Conservation (phyloP, 345 rosid genomes). For the Pelargonium nanum region DNA sequence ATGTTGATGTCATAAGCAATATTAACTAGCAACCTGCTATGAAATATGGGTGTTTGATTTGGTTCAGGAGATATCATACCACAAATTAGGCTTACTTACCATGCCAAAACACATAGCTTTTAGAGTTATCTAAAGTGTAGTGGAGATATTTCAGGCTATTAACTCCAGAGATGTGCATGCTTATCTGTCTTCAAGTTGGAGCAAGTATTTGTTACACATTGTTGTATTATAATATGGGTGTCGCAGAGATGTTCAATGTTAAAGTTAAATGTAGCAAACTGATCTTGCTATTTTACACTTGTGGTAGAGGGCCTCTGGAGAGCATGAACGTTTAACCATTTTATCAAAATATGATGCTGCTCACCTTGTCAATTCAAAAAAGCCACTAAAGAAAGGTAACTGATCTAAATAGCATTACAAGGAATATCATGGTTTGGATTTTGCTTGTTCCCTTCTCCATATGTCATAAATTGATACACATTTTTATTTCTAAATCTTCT, state of each 20-base stretch:
- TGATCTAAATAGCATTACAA: neutral
- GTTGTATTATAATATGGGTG: neutral
- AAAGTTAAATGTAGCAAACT: neutral
- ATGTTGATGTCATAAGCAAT: neutral
- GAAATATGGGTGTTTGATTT: neutral
- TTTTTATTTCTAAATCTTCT: neutral
- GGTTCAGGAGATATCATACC: neutral
- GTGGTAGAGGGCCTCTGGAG: slow-evolving; percentile 62
- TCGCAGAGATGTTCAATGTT: neutral
- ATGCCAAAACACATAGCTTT: neutral
- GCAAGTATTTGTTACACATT: neutral
- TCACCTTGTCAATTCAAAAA: slow-evolving; percentile 39
- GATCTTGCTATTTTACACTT: slow-evolving; percentile 11
- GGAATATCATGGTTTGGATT: neutral
- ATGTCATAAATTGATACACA: neutral
- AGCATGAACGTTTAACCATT: slow-evolving; percentile 37
- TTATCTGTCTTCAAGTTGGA: neutral
- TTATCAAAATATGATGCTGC: slow-evolving; percentile 38
- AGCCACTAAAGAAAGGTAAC: slow-evolving; percentile 65
- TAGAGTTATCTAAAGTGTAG: too few relatives aligned
- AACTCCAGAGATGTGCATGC: neutral
- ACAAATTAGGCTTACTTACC: neutral
- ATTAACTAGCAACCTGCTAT: neutral
- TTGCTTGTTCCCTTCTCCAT: neutral
- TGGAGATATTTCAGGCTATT: neutral